phyloP scores from a whole-genome alignment of 805 yeast genomes.

The Candida vartiovaarae region DNA sequence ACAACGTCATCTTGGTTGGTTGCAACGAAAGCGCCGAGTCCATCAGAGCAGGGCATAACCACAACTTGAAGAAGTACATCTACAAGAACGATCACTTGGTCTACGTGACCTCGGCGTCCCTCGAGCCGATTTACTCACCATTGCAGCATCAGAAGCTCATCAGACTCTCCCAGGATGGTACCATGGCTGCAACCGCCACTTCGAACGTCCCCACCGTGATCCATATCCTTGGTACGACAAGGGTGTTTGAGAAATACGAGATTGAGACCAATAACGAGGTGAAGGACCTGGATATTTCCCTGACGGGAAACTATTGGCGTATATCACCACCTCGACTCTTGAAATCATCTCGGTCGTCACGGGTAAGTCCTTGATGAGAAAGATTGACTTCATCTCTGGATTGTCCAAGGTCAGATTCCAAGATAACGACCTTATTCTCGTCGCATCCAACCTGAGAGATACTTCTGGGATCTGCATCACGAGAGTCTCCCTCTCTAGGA shows the following conservation, averaged over 20 bases:
- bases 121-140: conserved; percentile 33
- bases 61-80: conserved; percentile 66
- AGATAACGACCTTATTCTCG: conserved; percentile 14
- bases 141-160: conserved; percentile 53
- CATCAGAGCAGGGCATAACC: conserved; percentile 48
- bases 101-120: conserved; percentile 57
- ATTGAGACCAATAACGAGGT: conserved; percentile 51
- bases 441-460: conserved; percentile 10
- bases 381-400: conserved; percentile 27
- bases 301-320: conserved; percentile 61
- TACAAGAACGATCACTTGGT: conserved; percentile 64
- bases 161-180: conserved; percentile 48
- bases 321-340: conserved; percentile 51
- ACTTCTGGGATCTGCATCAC: conserved; percentile 13
- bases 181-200: conserved; percentile 65
- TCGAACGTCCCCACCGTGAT: conserved; percentile 61
- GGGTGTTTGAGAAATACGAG: conserved; percentile 49
- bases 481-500: conserved; percentile 12
- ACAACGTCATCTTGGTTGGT: conserved; percentile 57
- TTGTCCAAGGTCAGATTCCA: conserved; percentile 31
- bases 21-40: conserved; percentile 64
- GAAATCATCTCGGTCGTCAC: conserved; percentile 35
- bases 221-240: conserved; percentile 52
- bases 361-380: conserved; percentile 29
- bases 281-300: conserved; percentile 67